These are phyloP conservation scores for Colletotrichum sp. DNA, from an alignment of 2,329 filamentous ascomycete genomes.

Conservation along the genomic window DNA sequence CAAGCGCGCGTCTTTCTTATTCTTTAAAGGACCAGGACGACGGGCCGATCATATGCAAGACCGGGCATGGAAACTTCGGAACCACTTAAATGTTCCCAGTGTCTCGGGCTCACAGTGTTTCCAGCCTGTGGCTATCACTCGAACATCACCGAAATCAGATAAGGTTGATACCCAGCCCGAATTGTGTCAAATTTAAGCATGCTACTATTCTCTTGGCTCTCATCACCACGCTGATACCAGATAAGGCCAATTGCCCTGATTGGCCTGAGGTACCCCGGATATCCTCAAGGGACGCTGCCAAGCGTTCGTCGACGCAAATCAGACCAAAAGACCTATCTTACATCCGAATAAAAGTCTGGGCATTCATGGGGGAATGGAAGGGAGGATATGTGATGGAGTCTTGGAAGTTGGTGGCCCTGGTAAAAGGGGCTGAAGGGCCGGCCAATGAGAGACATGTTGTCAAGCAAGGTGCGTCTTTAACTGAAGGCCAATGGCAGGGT, in stretches of 20 bases:
- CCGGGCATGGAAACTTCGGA: not conserved
- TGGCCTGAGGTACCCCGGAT: not conserved
- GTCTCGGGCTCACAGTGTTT: not conserved
- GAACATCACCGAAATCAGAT: not conserved
- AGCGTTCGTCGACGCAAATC: not conserved
- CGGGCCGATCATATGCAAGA: not conserved
- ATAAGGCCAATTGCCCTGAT: constrained; percentile 1
- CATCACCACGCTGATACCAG: not conserved
- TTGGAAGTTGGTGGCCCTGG: not conserved
- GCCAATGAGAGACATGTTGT: not conserved
- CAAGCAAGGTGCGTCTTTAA: not conserved
- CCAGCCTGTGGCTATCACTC: not conserved
- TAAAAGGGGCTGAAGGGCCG: not conserved
- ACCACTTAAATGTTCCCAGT: not conserved
- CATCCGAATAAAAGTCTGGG: not conserved
- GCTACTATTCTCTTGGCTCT: not conserved
- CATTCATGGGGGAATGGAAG: not conserved
- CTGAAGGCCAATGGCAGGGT: not conserved
- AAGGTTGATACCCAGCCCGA: not conserved
- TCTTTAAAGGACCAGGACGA: not conserved
- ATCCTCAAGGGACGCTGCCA: not conserved
- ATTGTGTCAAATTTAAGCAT: not conserved
- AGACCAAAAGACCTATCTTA: not conserved
- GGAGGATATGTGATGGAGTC: not conserved
- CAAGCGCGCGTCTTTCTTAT: not conserved